A percentile compares a stretch with the other conserved stretches of the same genome.
phyloP scores from a whole-genome alignment of 2,329 filamentous ascomycete genomes.

The Fusarium duplospermum region DNA sequence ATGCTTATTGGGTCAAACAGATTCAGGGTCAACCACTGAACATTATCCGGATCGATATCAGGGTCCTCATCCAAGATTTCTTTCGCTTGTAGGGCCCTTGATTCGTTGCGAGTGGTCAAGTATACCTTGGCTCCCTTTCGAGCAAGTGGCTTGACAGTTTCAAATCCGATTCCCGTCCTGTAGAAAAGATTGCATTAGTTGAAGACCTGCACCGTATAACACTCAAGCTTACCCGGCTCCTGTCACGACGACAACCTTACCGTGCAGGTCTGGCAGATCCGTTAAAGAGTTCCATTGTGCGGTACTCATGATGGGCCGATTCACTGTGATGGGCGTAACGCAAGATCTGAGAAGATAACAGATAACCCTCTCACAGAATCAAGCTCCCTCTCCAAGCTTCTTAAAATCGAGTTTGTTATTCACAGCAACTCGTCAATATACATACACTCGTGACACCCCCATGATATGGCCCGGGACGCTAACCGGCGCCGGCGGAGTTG shows the following conservation, averaged over 20 bases:
- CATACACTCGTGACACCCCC: background rate
- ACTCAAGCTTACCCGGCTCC: conserved; percentile 5
- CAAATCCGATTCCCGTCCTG: conserved; percentile 6
- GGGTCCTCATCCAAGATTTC: background rate
- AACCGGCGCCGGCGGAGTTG: background rate
- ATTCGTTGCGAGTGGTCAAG: background rate
- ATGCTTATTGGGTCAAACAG: background rate
- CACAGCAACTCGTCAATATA: background rate
- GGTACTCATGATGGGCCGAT: too few species aligned
- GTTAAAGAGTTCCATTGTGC: background rate
- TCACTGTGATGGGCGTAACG: background rate
- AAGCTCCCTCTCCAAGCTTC: background rate
- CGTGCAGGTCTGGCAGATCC: conserved; percentile 4
- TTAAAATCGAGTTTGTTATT: background rate
- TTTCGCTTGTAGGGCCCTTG: background rate
- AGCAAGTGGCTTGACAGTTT: background rate
- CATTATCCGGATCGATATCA: background rate
- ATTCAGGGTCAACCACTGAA: background rate
- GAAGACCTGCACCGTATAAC: too few species aligned
- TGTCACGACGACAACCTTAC: conserved; percentile 4
- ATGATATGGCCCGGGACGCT: background rate
- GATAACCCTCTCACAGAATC: background rate
- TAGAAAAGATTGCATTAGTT: background rate
- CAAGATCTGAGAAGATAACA: too few species aligned
- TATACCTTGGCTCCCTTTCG: conserved; percentile 4